phyloP scores from a whole-genome alignment of 208 protist genomes.

The Trypanosomatidae sp. region DNA sequence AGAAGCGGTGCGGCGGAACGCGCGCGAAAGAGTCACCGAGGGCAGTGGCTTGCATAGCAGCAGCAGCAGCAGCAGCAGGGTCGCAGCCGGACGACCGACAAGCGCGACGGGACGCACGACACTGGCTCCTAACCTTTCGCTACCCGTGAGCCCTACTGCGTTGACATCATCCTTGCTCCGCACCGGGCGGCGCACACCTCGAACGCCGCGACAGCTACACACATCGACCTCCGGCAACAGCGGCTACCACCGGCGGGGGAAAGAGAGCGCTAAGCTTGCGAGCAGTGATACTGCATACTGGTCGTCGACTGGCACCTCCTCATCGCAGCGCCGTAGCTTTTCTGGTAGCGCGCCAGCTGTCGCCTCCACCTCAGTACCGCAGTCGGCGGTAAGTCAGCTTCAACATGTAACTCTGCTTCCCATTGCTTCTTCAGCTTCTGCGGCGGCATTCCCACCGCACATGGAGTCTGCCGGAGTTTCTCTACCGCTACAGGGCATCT shows the following conservation, averaged over 20 bases:
- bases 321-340: not conserved
- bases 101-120: not conserved
- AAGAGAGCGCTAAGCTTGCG: not conserved
- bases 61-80: not conserved
- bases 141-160: not conserved
- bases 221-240: too few relatives aligned
- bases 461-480: not conserved
- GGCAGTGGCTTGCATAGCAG: not conserved
- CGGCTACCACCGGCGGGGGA: not conserved
- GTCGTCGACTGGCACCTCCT: not conserved
- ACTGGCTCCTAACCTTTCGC: not conserved
- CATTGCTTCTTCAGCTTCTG: not conserved
- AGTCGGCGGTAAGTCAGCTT: not conserved
- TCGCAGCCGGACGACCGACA: not conserved
- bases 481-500: not conserved
- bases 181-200: conserved; percentile 10
- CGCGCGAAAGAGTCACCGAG: not conserved
- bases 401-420: not conserved
- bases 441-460: not conserved
- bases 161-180: not conserved
- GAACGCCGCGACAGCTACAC: conserved; percentile 6
- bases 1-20: conserved; percentile 7
- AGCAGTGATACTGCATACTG: not conserved
- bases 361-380: not conserved
- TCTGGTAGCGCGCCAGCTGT: not conserved